phyloP scores from a whole-genome alignment of 495 filamentous ascomycete genomes.

The Symbiotaphrina buchneri region DNA sequence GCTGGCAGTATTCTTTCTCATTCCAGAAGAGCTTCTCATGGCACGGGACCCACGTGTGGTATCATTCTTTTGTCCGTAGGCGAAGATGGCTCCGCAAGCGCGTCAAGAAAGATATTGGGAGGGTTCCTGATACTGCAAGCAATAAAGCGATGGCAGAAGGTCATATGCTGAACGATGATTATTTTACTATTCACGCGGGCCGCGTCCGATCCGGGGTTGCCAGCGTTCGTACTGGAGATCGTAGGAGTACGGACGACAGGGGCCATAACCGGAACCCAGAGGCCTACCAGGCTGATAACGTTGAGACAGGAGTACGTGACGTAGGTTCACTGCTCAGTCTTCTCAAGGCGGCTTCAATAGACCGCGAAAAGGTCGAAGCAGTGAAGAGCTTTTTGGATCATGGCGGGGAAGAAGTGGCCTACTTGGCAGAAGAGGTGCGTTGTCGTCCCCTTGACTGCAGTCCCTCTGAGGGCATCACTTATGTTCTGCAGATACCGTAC shows the following conservation, averaged over 20 bases:
- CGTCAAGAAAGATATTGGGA: too few species aligned
- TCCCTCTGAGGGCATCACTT: constrained; percentile 5
- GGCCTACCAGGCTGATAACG: constrained; percentile 9
- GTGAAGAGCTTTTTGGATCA: constrained; percentile 60
- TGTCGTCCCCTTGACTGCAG: background rate
- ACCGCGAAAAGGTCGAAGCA: constrained; percentile 73
- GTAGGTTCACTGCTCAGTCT: constrained; percentile 38
- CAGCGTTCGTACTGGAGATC: background rate
- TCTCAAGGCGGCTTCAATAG: constrained; percentile 47
- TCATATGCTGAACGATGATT: constrained; percentile 56
- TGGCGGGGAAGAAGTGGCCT: constrained; percentile 56
- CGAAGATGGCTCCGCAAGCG: constrained; percentile 75
- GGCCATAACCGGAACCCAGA: constrained; percentile 5
- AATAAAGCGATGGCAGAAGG: constrained; percentile 19
- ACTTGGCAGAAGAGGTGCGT: constrained; percentile 41
- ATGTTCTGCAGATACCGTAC: constrained; percentile 34
- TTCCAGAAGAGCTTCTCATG: constrained; percentile 59
- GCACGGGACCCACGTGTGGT: constrained; percentile 84
- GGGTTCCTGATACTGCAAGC: constrained; percentile 12
- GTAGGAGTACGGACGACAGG: constrained; percentile 1
- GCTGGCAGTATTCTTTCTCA: constrained; percentile 86
- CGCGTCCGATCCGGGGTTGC: constrained; percentile 5
- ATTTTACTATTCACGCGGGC: constrained; percentile 52
- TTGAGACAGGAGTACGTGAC: constrained; percentile 29
- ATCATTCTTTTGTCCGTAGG: constrained; percentile 74